Conservation (phyloP, 2,329 filamentous ascomycete genomes). For the Pestalotiopsis fici region DNA sequence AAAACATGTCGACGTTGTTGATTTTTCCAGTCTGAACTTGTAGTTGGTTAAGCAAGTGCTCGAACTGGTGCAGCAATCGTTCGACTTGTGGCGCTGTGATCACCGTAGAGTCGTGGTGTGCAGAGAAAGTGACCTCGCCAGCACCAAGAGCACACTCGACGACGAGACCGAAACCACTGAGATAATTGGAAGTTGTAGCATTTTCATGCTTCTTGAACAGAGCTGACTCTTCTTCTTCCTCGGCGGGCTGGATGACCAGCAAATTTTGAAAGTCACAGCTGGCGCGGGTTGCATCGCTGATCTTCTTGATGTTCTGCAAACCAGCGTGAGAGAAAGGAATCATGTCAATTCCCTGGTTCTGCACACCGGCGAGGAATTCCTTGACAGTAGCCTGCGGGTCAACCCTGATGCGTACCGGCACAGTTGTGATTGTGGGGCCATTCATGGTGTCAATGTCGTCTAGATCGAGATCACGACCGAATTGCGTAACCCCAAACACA, state of each 20-base stretch:
- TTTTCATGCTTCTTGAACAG: background rate
- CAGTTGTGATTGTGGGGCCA: conserved; percentile 9
- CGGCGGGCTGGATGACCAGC: conserved; percentile 5
- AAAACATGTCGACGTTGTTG: conserved; percentile 5
- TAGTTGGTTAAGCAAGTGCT: background rate
- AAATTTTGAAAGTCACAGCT: background rate
- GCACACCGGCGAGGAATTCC: conserved; percentile 6
- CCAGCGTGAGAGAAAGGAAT: conserved; percentile 1
- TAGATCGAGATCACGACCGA: conserved; percentile 2
- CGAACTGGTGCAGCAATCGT: background rate
- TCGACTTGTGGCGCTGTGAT: background rate
- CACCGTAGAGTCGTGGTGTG: conserved; percentile 1
- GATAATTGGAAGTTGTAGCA: background rate
- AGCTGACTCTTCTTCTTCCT: conserved; percentile 1
- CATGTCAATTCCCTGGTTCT: conserved; percentile 6
- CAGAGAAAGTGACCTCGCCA: conserved; percentile 6
- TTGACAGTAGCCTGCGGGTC: conserved; percentile 1
- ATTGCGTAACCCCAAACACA: conserved; percentile 4
- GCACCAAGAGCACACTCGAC: background rate
- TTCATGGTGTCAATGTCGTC: conserved; percentile 4
- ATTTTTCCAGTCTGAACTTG: conserved; percentile 1
- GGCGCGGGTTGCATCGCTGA: background rate
- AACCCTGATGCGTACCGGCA: conserved; percentile 1
- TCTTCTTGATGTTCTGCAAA: conserved; percentile 1
- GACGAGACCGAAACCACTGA: background rate